Evolutionary conservation across 106 monocot species (phyloP).

Genomic region (Chionographis japonica): DNA sequence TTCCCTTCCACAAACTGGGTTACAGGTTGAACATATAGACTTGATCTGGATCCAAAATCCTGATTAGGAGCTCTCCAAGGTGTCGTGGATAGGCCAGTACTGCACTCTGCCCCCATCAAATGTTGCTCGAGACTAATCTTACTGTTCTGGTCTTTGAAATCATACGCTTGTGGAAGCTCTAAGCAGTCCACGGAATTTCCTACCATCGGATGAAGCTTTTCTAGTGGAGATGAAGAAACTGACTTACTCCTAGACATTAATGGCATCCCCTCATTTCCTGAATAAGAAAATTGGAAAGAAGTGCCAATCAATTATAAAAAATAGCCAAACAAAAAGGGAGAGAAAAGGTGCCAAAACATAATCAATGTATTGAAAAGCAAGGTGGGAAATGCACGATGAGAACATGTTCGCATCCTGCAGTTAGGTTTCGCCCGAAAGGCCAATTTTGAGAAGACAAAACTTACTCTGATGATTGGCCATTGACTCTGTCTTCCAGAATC

Average conservation of each 20-base stretch:
- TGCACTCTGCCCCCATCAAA: conserved; percentile 11
- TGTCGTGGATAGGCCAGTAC: conserved; percentile 1
- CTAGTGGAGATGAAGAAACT: conserved; percentile 42
- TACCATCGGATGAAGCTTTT: conserved; percentile 24
- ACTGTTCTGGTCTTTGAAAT: conserved; percentile 30
- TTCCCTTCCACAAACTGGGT: conserved; percentile 5
- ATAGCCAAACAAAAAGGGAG: background rate
- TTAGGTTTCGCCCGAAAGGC: background rate
- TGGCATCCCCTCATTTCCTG: conserved; percentile 28
- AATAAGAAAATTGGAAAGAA: background rate
- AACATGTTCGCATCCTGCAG: no score
- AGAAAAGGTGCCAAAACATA: no score
- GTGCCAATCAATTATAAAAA: background rate
- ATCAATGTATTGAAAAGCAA: no score
- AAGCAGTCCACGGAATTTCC: conserved; percentile 16
- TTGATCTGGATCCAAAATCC: conserved; percentile 14
- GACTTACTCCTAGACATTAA: conserved; percentile 39
- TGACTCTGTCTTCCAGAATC: conserved; percentile 54
- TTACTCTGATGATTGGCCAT: conserved; percentile 42
- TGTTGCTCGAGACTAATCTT: conserved; percentile 16
- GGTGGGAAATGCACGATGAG: no score
- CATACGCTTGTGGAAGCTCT: conserved; percentile 9
- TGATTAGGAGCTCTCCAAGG: conserved; percentile 15
- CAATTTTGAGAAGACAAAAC: conserved; percentile 7
- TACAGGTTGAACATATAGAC: conserved; percentile 9